Evolutionary conservation across 495 filamentous ascomycete species (phyloP).

Genomic region (Parmelia sp.): DNA sequence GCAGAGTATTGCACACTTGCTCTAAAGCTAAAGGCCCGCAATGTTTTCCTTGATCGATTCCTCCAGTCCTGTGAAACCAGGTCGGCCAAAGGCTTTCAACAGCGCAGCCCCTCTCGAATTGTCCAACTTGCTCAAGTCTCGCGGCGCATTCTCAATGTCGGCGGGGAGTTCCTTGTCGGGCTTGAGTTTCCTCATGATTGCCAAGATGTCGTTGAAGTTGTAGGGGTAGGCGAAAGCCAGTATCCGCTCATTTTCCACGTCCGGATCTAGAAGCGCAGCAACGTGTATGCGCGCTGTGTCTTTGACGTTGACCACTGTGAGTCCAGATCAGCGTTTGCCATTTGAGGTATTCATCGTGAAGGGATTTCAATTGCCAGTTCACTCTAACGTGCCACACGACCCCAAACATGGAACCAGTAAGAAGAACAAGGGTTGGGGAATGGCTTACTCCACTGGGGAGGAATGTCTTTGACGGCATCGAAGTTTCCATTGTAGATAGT

Average conservation of each 20-base stretch:
- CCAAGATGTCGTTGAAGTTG: slow-evolving; percentile 36
- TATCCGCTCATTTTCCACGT: slow-evolving; percentile 40
- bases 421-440: not conserved
- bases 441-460: slow-evolving; percentile 17
- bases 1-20: not conserved
- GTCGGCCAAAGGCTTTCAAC: slow-evolving; percentile 22
- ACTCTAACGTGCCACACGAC: not conserved
- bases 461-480: slow-evolving; percentile 18
- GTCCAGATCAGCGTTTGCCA: not conserved
- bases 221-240: slow-evolving; percentile 39
- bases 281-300: slow-evolving; percentile 46
- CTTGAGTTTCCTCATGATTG: slow-evolving; percentile 20
- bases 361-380: no score
- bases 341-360: not conserved
- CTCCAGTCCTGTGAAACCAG: slow-evolving; percentile 22
- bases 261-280: slow-evolving; percentile 39
- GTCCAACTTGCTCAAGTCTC: slow-evolving; percentile 27
- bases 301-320: slow-evolving; percentile 38
- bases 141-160: slow-evolving; percentile 24
- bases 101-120: slow-evolving; percentile 23
- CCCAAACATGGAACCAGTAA: not conserved
- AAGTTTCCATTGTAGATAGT: slow-evolving; percentile 29
- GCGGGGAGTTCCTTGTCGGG: slow-evolving; percentile 26
- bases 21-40: not conserved
- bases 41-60: slow-evolving; percentile 16